These are phyloP conservation scores for Balakata baccata DNA, from an alignment of 345 rosid genomes.

Conservation along the genomic window DNA sequence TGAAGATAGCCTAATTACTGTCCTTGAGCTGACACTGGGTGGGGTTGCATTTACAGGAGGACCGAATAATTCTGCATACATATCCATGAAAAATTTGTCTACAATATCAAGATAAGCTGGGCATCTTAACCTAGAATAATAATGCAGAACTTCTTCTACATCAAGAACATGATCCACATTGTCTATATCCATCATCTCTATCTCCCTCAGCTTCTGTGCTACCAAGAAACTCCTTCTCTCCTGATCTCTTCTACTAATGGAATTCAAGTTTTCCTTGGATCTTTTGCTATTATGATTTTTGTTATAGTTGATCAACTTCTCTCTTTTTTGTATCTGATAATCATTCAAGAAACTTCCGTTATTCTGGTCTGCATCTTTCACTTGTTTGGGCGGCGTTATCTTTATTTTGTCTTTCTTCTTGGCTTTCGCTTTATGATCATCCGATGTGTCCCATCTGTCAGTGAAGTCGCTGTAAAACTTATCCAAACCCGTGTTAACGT, in stretches of 20 bases:
- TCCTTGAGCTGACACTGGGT: conserved; percentile 19
- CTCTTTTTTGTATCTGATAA: conserved; percentile 21
- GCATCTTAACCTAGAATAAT: conserved; percentile 73
- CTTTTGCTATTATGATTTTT: conserved; percentile 4
- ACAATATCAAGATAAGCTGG: conserved; percentile 63
- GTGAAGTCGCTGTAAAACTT: conserved; percentile 38
- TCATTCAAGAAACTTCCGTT: conserved; percentile 19
- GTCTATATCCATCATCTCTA: conserved; percentile 58
- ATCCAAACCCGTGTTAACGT: conserved; percentile 29
- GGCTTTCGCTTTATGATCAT: conserved; percentile 4
- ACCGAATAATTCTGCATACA: conserved; percentile 47
- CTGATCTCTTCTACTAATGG: conserved; percentile 1
- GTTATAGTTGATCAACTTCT: background rate
- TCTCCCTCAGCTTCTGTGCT: conserved; percentile 55
- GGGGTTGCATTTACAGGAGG: conserved; percentile 8
- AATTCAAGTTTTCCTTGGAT: background rate
- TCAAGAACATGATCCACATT: conserved; percentile 61
- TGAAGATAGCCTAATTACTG: conserved; percentile 12
- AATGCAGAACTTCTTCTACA: conserved; percentile 68
- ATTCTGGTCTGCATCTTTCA: background rate
- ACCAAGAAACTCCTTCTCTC: conserved; percentile 40
- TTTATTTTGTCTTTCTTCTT: conserved; percentile 22
- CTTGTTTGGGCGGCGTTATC: conserved; percentile 16
- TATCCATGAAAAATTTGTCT: conserved; percentile 68
- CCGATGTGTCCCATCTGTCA: conserved; percentile 25